Conservation (phyloP, 2,329 filamentous ascomycete species). For the Fusarium protoensiforme region DNA sequence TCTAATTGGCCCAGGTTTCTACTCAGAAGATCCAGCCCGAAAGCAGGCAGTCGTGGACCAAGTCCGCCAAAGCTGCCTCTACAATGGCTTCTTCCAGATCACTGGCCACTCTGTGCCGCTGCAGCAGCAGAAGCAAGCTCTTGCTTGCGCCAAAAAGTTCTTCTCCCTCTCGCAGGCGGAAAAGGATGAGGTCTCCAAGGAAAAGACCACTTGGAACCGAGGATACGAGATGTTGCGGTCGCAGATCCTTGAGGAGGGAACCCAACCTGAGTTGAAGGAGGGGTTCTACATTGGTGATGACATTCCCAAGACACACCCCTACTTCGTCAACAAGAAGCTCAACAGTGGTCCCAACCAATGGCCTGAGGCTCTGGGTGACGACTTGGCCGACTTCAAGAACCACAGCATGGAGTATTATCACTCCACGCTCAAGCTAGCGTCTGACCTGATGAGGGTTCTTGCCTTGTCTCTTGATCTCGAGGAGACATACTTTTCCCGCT, state of each 20-base stretch:
- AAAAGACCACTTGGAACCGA: conserved; percentile 54
- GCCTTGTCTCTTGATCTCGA: conserved; percentile 55
- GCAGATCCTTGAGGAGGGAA: conserved; percentile 57
- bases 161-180: conserved; percentile 60
- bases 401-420: conserved; percentile 54
- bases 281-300: conserved; percentile 51
- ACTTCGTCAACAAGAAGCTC: conserved; percentile 54
- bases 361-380: conserved; percentile 50
- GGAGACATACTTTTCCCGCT: conserved; percentile 55
- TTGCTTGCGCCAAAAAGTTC: conserved; percentile 56
- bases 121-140: conserved; percentile 52
- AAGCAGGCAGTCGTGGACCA: conserved; percentile 43
- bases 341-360: conserved; percentile 56
- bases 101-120: conserved; percentile 58
- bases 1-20: conserved; percentile 25
- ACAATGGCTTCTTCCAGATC: conserved; percentile 66
- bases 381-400: conserved; percentile 48
- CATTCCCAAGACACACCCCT: conserved; percentile 53
- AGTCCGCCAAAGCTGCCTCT: conserved; percentile 54
- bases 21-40: conserved; percentile 30
- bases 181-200: conserved; percentile 55
- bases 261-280: conserved; percentile 60
- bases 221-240: conserved; percentile 62
- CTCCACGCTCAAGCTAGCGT: conserved; percentile 52
- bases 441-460: conserved; percentile 54